These are phyloP conservation scores for Penicillium sp. DNA, from an alignment of 2,329 filamentous ascomycete genomes.

Conservation along the genomic window DNA sequence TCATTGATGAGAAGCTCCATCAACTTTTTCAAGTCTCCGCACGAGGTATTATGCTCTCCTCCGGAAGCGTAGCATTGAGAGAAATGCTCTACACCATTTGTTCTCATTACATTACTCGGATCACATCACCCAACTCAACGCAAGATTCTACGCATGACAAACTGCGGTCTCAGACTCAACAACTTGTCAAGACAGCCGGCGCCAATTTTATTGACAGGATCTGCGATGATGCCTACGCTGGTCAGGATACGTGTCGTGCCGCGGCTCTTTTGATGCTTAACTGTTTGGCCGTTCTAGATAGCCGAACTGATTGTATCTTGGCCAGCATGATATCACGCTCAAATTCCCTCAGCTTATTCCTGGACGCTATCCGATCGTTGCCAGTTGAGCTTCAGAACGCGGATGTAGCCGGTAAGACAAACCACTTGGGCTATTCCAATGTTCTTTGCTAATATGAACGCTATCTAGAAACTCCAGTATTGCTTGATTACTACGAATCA, in stretches of 20 bases:
- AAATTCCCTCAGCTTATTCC: conserved; percentile 84
- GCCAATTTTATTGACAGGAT: conserved; percentile 76
- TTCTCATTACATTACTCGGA: conserved; percentile 73
- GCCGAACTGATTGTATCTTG: conserved; percentile 65
- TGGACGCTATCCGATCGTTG: conserved; percentile 77
- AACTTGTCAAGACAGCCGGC: conserved; percentile 72
- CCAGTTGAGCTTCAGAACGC: conserved; percentile 63
- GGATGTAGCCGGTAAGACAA: conserved; percentile 52
- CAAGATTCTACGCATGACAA: conserved; percentile 48
- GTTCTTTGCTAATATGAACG: conserved; percentile 5
- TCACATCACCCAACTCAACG: conserved; percentile 48
- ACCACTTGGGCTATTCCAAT: background rate
- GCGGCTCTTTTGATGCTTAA: conserved; percentile 81
- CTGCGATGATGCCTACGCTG: conserved; percentile 87
- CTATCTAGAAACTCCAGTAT: conserved; percentile 47
- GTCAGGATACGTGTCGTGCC: conserved; percentile 73
- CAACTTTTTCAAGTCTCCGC: conserved; percentile 86
- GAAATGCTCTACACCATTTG: conserved; percentile 88
- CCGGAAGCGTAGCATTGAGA: conserved; percentile 64
- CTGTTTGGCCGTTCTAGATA: conserved; percentile 66
- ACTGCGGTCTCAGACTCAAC: conserved; percentile 49
- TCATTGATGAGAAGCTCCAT: conserved; percentile 82
- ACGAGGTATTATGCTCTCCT: conserved; percentile 68
- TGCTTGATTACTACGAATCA: conserved; percentile 62
- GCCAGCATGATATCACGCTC: conserved; percentile 74